Base-by-base conservation (phyloP, 2,329 filamentous ascomycete species). In the Diatrype stigma region DNA sequence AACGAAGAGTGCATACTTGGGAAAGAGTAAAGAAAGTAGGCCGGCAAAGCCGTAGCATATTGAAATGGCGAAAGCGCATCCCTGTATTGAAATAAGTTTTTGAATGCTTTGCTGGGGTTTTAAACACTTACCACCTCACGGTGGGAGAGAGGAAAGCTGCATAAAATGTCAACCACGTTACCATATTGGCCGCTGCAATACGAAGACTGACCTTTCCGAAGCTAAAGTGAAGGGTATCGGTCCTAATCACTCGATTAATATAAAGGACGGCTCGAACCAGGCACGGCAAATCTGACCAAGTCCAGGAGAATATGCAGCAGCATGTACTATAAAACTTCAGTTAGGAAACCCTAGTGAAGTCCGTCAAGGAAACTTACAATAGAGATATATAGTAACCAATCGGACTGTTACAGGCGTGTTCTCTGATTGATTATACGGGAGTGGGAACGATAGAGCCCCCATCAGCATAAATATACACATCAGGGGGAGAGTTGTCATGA, bases 151-250 rank as follows among this genome's bases (percentile, higher is more conserved):
- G 46, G 46, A 28, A 47, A 38, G 40, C 37, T 47, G 16, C 16
- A 14, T n/a, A 0, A 26, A 26, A 6, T 26, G 21, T 44, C 10
- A 40, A 17, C n/a, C n/a, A n/a, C n/a, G n/a, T n/a, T n/a, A n/a
- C n/a, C n/a, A n/a, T n/a, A n/a, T n/a, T n/a, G n/a, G n/a, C n/a
- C n/a, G n/a, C n/a, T n/a, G n/a, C n/a, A n/a, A n/a, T n/a, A n/a
- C n/a, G 26, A 30, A 10, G 12, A 17, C 60, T 58, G n/a, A 42
- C 46, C 46, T 48, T 53, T 76, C 74, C 5, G 72, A 73, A 5
- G 73, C 74, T 16, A 76, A 63, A 3, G 73, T 76, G 37, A 74
- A 76, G 0, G 73, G 71, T 7, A 75, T 74, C 0, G 73, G 73
- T 0, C 72, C 73, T 32, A 70, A 46, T 3, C 67, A 14, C 11